phyloP scores from a whole-genome alignment of 225 moss, liverwort and hornwort genomes.

The Straminergon stramineum region DNA sequence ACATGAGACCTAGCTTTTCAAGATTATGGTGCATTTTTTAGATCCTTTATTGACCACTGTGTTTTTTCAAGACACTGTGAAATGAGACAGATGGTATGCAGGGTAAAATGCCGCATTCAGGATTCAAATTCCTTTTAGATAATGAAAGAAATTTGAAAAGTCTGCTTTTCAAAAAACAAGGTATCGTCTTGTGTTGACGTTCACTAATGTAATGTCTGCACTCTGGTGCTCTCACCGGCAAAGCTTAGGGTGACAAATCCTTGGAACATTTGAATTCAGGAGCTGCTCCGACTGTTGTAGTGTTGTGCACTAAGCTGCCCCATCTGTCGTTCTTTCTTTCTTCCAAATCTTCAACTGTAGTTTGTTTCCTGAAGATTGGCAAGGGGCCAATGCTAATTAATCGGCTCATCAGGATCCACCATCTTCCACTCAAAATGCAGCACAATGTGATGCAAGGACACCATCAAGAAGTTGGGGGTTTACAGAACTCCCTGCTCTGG shows the following conservation, averaged over 20 bases:
- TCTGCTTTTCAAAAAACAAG: neutral
- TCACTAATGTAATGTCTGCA: neutral
- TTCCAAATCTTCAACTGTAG: neutral
- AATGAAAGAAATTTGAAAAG: neutral
- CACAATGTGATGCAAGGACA: neutral
- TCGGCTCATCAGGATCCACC: slow-evolving; percentile 3
- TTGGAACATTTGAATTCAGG: neutral
- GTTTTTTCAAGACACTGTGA: neutral
- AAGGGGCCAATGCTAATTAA: neutral
- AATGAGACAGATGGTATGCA: neutral
- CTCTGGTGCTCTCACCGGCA: neutral
- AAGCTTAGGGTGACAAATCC: neutral
- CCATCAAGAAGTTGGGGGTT: too few relatives aligned
- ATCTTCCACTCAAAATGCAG: slow-evolving; percentile 11
- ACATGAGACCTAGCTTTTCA: neutral
- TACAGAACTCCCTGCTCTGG: too few relatives aligned
- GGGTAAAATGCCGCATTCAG: neutral
- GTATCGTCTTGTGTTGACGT: neutral
- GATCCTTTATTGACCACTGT: neutral
- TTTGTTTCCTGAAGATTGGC: neutral
- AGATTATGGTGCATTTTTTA: neutral
- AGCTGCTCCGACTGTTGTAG: neutral
- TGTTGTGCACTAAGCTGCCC: neutral
- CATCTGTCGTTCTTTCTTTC: neutral
- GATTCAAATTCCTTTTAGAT: neutral